A percentile compares a stretch with the other conserved stretches of the same genome.
Conservation (phyloP, 2,329 filamentous ascomycete species). For the Blastomyces parvus region DNA sequence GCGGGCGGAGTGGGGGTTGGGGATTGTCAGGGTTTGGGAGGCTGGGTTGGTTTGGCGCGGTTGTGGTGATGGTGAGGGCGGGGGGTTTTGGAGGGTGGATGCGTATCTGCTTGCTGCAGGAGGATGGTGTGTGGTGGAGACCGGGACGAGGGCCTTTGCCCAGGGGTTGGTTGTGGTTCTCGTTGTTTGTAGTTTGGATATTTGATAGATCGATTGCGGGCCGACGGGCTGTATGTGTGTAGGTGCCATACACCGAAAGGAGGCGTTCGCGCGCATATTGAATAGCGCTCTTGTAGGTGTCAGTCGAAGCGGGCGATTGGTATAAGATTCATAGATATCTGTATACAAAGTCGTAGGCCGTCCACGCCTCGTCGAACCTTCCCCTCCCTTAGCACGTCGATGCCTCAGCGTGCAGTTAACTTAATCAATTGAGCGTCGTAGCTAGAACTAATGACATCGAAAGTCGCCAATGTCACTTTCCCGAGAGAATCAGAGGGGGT, state of each 20-base stretch:
- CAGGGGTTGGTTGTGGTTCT: neutral
- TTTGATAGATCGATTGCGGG: neutral
- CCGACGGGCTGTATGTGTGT: neutral
- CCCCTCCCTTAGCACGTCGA: no score
- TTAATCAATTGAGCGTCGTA: no score
- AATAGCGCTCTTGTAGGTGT: neutral
- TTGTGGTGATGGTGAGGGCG: no score
- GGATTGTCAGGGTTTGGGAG: neutral
- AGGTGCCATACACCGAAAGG: neutral
- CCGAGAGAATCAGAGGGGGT: no score
- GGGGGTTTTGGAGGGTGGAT: neutral
- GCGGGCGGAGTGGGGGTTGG: constrained; percentile 17
- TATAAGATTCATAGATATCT: neutral
- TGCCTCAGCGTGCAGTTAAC: no score
- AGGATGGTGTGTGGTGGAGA: neutral
- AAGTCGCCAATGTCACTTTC: no score
- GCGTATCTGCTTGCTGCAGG: neutral
- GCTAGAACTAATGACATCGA: no score
- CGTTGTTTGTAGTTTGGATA: neutral
- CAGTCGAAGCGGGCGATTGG: neutral
- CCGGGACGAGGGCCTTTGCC: neutral
- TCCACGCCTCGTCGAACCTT: no score
- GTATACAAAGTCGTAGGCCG: neutral
- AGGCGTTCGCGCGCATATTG: neutral
- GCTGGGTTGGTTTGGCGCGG: neutral